Percentiles rank a stretch among this genome's conserved stretches.
Evolutionary conservation across 2,329 filamentous ascomycete genomes (phyloP).

Genomic region (Monilinia laxa): DNA sequence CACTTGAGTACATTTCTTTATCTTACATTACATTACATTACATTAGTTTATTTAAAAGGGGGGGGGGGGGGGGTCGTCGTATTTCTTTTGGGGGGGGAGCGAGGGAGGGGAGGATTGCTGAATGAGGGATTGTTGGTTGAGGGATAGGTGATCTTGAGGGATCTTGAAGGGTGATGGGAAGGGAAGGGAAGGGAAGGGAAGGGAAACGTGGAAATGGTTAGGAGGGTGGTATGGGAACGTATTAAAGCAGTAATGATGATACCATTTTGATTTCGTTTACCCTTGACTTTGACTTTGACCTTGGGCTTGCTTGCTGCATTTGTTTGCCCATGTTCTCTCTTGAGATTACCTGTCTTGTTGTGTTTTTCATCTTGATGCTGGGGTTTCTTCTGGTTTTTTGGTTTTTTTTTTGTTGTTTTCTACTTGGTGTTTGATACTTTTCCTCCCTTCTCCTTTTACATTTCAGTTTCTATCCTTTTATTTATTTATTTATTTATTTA

Average conservation of each 20-base stretch:
- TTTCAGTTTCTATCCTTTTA: no score
- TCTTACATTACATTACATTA: constrained; percentile 1
- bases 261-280: constrained; percentile 15
- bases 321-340: no score
- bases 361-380: no score
- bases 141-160: background rate
- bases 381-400: no score
- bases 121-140: background rate
- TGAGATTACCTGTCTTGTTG: no score
- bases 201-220: background rate
- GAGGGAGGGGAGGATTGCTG: background rate
- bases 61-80: no score
- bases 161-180: background rate
- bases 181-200: background rate
- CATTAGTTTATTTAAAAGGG: background rate
- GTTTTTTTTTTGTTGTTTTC: no score
- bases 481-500: no score
- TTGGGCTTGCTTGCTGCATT: no score
- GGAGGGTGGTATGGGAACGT: background rate
- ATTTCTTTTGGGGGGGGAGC: background rate
- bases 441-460: no score
- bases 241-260: constrained; percentile 21
- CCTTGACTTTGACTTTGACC: no score
- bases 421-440: no score
- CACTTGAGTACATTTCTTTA: background rate